Evolutionary conservation across 768 basidiomycete genomes (phyloP).

Genomic region (Termitomyces titanicus): DNA sequence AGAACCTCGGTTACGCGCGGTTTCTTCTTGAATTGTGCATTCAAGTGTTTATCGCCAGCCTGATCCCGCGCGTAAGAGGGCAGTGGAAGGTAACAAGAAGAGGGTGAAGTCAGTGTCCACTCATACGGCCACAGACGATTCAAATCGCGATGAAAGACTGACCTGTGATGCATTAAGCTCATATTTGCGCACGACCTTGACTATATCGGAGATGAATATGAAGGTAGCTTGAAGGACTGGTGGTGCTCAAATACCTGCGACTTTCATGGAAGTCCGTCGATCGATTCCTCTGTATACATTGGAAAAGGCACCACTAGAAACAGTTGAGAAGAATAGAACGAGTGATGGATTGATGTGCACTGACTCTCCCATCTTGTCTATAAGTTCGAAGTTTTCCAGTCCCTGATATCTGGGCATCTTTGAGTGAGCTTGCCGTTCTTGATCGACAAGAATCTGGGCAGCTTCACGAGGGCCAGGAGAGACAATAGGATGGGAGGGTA

Average conservation of each 20-base stretch:
- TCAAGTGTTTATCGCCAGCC: conserved; percentile 92
- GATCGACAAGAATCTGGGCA: conserved; percentile 68
- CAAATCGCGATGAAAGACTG: conserved; percentile 25
- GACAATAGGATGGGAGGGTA: conserved; percentile 16
- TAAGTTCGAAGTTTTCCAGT: conserved; percentile 71
- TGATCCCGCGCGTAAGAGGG: conserved; percentile 39
- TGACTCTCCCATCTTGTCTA: conserved; percentile 93
- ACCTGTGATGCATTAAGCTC: conserved; percentile 92
- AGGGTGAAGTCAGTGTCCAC: conserved; percentile 19
- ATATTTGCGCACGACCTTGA: conserved; percentile 93
- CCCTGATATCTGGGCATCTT: conserved; percentile 87
- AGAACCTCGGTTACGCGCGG: conserved; percentile 96
- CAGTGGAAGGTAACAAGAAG: conserved; percentile 20
- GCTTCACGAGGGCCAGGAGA: conserved; percentile 33
- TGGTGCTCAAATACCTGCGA: conserved; percentile 62
- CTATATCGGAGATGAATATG: conserved; percentile 35
- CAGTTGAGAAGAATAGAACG: conserved; percentile 14
- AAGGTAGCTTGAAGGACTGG: conserved; percentile 10
- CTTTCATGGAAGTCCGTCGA: conserved; percentile 65
- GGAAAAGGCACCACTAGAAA: conserved; percentile 87
- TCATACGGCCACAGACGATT: conserved; percentile 16
- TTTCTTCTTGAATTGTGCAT: conserved; percentile 92
- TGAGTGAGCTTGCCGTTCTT: conserved; percentile 67
- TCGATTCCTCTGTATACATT: conserved; percentile 95
- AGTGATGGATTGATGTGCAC: conserved; percentile 30